Evolutionary conservation across 257 asterid species (phyloP).

Genomic region (Rauvolfia tetraphylla): DNA sequence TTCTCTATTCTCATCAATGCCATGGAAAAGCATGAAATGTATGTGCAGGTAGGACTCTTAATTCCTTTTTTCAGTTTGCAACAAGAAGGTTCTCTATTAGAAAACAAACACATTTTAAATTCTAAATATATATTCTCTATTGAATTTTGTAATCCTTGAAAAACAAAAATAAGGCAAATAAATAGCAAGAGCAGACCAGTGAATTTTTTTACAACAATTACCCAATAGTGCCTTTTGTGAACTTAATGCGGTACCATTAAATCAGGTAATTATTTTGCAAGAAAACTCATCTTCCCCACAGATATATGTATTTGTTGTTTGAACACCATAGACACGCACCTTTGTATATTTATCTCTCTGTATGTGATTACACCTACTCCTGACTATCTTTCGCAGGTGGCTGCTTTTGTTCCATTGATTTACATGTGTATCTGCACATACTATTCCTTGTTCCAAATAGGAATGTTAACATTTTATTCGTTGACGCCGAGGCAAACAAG

Average conservation of each 20-base stretch:
- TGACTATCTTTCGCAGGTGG: constrained; percentile 39
- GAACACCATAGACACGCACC: background rate
- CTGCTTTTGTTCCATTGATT: constrained; percentile 69
- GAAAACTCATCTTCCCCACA: background rate
- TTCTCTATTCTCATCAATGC: constrained; percentile 62
- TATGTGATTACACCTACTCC: constrained; percentile 10
- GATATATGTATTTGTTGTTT: too few species aligned
- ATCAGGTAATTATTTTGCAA: background rate
- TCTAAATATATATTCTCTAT: too few species aligned
- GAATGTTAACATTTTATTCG: constrained; percentile 77
- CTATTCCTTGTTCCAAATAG: constrained; percentile 72
- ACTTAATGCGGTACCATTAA: background rate
- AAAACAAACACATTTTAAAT: background rate
- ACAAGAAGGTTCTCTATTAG: background rate
- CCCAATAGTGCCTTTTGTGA: background rate
- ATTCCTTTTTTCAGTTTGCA: constrained; percentile 3
- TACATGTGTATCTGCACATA: constrained; percentile 93
- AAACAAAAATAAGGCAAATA: background rate
- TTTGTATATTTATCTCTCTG: constrained; percentile 1
- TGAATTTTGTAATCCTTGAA: background rate
- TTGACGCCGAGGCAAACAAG: constrained; percentile 80
- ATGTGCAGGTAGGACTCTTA: constrained; percentile 58
- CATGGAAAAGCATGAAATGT: constrained; percentile 41
- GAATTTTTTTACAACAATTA: too few species aligned
- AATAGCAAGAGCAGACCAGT: background rate